Evolutionary conservation across 2,329 filamentous ascomycete species (phyloP).

Genomic region (Rhinocladiella mackenziei): DNA sequence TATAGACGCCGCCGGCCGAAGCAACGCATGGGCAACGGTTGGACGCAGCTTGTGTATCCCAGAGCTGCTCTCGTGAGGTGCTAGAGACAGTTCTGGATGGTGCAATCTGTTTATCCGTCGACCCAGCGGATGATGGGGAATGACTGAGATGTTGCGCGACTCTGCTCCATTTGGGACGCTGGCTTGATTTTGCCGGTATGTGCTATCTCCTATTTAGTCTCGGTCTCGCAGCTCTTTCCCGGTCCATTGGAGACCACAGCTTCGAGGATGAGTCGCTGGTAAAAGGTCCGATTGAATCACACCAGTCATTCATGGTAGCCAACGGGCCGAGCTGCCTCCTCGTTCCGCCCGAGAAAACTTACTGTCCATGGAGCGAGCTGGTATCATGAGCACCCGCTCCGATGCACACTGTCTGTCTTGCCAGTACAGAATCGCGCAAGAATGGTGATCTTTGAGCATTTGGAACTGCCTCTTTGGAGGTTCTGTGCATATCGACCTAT

Average conservation of each 20-base stretch:
- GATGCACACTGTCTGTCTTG: constrained; percentile 2
- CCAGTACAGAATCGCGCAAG: constrained; percentile 17
- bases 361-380: neutral
- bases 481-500: constrained; percentile 22
- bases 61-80: too few relatives aligned
- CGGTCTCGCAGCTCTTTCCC: neutral
- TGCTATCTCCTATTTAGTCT: neutral
- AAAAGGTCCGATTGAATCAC: constrained; percentile 30
- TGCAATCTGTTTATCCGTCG: too few relatives aligned
- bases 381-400: constrained; percentile 10
- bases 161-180: neutral
- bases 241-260: neutral
- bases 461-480: constrained; percentile 12
- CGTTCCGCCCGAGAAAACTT: neutral
- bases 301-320: constrained; percentile 10
- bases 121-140: neutral
- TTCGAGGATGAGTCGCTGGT: constrained; percentile 29
- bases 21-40: too few relatives aligned
- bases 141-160: constrained; percentile 2
- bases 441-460: constrained; percentile 5
- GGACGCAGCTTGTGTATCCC: too few relatives aligned
- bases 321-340: constrained; percentile 1
- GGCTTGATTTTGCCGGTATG: neutral
- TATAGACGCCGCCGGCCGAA: too few relatives aligned
- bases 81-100: neutral